phyloP scores from a whole-genome alignment of 108 stramenopile genomes.

The Poteriospumella lacustris region DNA sequence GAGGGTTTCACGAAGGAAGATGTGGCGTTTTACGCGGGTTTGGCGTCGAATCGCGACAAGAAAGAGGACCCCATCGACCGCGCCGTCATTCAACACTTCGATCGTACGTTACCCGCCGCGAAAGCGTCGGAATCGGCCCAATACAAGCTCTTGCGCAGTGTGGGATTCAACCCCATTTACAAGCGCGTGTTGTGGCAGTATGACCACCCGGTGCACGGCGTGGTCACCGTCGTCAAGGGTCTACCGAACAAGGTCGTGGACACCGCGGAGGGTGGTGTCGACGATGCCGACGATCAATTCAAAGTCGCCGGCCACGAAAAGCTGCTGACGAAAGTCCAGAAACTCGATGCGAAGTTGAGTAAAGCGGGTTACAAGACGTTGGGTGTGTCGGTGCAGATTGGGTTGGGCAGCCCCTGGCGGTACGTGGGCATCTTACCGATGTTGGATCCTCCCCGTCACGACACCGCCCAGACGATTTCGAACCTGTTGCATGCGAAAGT shows the following conservation, averaged over 20 bases:
- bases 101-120: not conserved
- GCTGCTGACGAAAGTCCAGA: conserved; percentile 31
- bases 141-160: too few species aligned
- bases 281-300: conserved; percentile 64
- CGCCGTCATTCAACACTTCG: conserved; percentile 51
- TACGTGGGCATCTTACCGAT: conserved; percentile 73
- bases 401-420: not conserved
- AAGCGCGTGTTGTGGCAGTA: conserved; percentile 9
- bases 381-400: conserved; percentile 22
- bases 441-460: conserved; percentile 71
- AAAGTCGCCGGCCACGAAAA: conserved; percentile 49
- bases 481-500: conserved; percentile 64
- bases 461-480: conserved; percentile 67
- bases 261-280: conserved; percentile 59
- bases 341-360: conserved; percentile 43
- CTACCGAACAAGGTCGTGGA: conserved; percentile 65
- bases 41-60: conserved; percentile 71
- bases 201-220: conserved; percentile 31
- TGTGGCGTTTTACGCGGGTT: conserved; percentile 56
- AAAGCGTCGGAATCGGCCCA: too few species aligned
- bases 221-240: conserved; percentile 64
- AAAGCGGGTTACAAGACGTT: conserved; percentile 60
- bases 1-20: conserved; percentile 55
- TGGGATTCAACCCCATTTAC: conserved; percentile 52
- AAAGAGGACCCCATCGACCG: conserved; percentile 75